These are phyloP conservation scores for Pseudogymnoascus sp. DNA, from an alignment of 2,329 filamentous ascomycete genomes.

Conservation along the genomic window DNA sequence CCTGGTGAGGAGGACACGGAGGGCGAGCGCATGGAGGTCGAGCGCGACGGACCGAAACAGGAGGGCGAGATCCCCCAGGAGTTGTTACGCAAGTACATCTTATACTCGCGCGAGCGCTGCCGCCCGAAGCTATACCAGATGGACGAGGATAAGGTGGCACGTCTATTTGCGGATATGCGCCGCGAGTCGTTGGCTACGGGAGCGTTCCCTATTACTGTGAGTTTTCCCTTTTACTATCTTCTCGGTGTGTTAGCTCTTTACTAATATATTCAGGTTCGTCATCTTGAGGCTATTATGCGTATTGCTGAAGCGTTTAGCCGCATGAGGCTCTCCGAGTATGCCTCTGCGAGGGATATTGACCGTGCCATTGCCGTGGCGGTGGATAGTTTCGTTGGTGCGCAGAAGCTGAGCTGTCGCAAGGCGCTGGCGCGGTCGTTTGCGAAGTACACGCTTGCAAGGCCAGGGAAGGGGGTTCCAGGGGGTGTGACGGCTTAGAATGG, in stretches of 20 bases:
- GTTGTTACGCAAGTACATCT: slow-evolving; percentile 88
- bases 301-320: slow-evolving; percentile 92
- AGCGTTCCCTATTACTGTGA: slow-evolving; percentile 94
- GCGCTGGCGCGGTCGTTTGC: slow-evolving; percentile 88
- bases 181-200: slow-evolving; percentile 87
- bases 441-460: slow-evolving; percentile 66
- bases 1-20: slow-evolving; percentile 33
- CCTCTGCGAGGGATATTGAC: slow-evolving; percentile 83
- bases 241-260: neutral
- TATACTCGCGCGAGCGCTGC: slow-evolving; percentile 86
- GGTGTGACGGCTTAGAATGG: neutral
- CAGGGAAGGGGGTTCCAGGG: slow-evolving; percentile 11
- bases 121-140: slow-evolving; percentile 93
- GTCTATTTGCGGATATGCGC: slow-evolving; percentile 93
- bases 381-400: slow-evolving; percentile 89
- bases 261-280: slow-evolving; percentile 63
- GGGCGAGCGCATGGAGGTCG: slow-evolving; percentile 54
- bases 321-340: slow-evolving; percentile 97
- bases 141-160: slow-evolving; percentile 92
- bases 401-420: slow-evolving; percentile 98
- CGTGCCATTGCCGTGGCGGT: slow-evolving; percentile 95
- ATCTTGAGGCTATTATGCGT: slow-evolving; percentile 95
- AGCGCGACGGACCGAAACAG: slow-evolving; percentile 48
- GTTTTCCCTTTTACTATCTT: slow-evolving; percentile 29
- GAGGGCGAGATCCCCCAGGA: slow-evolving; percentile 81